Base-by-base conservation (phyloP, 176 grass and related monocot species). In the Rhynchospora breviuscula region DNA sequence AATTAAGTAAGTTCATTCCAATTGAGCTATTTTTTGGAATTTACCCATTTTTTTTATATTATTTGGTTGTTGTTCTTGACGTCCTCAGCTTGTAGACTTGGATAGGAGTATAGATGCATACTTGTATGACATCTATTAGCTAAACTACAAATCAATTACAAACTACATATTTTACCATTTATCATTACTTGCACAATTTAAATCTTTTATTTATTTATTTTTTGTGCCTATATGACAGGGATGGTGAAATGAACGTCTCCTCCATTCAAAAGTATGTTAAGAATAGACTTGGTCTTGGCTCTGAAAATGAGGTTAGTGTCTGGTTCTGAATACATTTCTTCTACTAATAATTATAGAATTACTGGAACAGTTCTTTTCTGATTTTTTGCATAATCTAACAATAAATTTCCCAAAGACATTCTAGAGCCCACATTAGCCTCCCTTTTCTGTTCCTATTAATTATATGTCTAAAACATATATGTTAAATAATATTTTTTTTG, bases 1-100 rank as follows among this genome's bases (percentile, higher is more conserved):
- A 82, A 82, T 82, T 8, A 82, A 82, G 80, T 82, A 29, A 82
- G 80, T 68, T 63, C 17, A 82, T 67, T 82, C 44, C 80, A 54
- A 53, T 67, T 67, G 8, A 26, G 47, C n/a, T 67, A n/a, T 3
- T 46, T 77, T 48, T 54, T 56, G 18, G 6, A 46, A 5, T 63
- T 11, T 81, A 11, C 35, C 22, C 23, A 63, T 23, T 10, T 47
- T 15, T 48, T 9, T 44, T 3, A 46, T 48, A n/a, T 44, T 3
- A 46, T 80, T 80, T 44, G 8, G 5, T 58, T 54, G 59, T 44
- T 60, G 18, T 81, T 81, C 33, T 81, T 81, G 44, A 68, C 21
- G 48, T 68, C 12, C 40, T 80, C 62, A 78, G 10, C 17, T 58
- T 23, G 21, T 67, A 26, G 47, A 66, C 19, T 80, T 62, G 13